A percentile compares a stretch with the other conserved stretches of the same genome.
These are phyloP conservation scores for Boletus subluridellus DNA, from an alignment of 1,284 basidiomycete genomes.

Conservation along the genomic window DNA sequence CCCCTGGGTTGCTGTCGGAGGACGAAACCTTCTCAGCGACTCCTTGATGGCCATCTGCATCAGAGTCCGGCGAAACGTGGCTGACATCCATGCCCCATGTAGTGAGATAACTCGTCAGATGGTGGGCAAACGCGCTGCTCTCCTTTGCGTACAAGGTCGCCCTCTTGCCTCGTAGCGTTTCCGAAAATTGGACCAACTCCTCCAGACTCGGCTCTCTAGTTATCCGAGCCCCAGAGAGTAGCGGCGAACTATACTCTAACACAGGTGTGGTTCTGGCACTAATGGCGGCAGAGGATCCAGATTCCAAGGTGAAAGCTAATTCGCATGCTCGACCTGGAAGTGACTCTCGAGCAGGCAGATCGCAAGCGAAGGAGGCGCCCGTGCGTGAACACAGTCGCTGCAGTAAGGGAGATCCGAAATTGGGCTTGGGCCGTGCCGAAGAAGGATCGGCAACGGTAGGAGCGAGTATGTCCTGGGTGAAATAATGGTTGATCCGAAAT, in stretches of 20 bases:
- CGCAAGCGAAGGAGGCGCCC: constrained; percentile 55
- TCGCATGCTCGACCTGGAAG: constrained; percentile 52
- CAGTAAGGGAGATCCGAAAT: constrained; percentile 61
- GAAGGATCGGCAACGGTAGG: constrained; percentile 27
- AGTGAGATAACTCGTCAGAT: constrained; percentile 87
- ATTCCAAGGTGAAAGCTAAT: constrained; percentile 52
- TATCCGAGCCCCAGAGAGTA: constrained; percentile 46
- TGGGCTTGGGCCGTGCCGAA: constrained; percentile 45
- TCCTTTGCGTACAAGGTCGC: constrained; percentile 80
- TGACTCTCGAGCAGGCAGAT: constrained; percentile 43
- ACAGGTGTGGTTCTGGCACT: constrained; percentile 35
- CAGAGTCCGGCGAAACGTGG: constrained; percentile 67
- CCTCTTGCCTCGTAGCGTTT: constrained; percentile 76
- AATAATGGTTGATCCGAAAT: constrained; percentile 52
- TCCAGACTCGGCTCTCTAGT: constrained; percentile 71
- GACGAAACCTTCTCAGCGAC: constrained; percentile 17
- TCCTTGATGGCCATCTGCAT: constrained; percentile 39
- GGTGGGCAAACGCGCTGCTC: constrained; percentile 82
- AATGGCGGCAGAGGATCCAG: constrained; percentile 43
- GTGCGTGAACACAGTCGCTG: constrained; percentile 65
- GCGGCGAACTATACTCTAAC: constrained; percentile 42
- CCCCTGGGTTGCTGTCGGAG: constrained; percentile 9
- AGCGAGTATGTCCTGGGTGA: constrained; percentile 21
- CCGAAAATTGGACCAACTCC: constrained; percentile 75
- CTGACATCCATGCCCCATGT: constrained; percentile 91